Percentiles rank a stretch among this genome's conserved stretches.
phyloP scores from a whole-genome alignment of 768 basidiomycete genomes.

The Leccinellum albellum region DNA sequence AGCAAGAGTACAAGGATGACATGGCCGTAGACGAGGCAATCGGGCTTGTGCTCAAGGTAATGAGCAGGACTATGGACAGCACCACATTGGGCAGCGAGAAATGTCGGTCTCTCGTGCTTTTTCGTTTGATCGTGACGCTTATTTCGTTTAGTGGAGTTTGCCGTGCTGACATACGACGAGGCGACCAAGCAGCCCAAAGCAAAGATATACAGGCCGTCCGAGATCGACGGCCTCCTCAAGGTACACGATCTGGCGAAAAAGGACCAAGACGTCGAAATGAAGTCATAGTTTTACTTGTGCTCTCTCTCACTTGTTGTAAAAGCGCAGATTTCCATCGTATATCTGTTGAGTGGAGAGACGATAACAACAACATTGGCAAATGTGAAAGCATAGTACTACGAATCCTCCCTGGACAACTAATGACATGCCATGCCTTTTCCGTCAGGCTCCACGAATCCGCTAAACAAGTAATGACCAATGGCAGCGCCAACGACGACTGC shows the following conservation, averaged over 20 bases:
- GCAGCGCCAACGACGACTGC: constrained; percentile 82
- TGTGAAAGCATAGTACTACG: not conserved
- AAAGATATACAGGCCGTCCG: constrained; percentile 86
- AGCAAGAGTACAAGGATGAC: constrained; percentile 98
- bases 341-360: not conserved
- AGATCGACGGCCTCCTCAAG: constrained; percentile 80
- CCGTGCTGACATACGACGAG: constrained; percentile 84
- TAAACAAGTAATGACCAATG: constrained; percentile 78
- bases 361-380: not conserved
- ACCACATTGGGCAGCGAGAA: constrained; percentile 96
- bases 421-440: constrained; percentile 79
- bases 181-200: constrained; percentile 74
- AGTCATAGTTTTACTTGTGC: constrained; percentile 33
- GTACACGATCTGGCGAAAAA: constrained; percentile 85
- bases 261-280: constrained; percentile 80
- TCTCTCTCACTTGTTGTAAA: not conserved
- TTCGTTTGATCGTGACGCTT: not conserved
- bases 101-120: constrained; percentile 52
- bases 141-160: constrained; percentile 80
- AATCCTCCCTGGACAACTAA: constrained; percentile 32
- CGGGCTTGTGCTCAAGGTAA: constrained; percentile 84
- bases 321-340: not conserved
- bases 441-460: constrained; percentile 59
- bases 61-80: constrained; percentile 99
- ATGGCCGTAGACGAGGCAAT: constrained; percentile 89